Evolutionary conservation across 495 filamentous ascomycete genomes (phyloP).

Genomic region (Penicillium goetzii): DNA sequence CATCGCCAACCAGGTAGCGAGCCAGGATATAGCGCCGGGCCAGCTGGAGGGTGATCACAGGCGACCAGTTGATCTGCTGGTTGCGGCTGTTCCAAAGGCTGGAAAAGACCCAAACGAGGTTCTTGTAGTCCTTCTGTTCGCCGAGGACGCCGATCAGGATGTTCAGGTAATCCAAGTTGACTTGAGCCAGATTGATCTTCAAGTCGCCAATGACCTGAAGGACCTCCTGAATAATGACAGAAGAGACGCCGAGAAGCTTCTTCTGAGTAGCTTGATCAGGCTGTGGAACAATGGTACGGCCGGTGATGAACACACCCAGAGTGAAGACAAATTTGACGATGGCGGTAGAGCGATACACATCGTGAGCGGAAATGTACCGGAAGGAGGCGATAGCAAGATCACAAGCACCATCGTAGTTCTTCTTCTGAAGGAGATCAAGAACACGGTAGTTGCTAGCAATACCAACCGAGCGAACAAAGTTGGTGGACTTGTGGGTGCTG

Average conservation of each 20-base stretch:
- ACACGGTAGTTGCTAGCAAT: slow-evolving; percentile 42
- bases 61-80: slow-evolving; percentile 26
- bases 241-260: slow-evolving; percentile 29
- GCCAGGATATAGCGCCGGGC: slow-evolving; percentile 45
- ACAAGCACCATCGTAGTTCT: slow-evolving; percentile 33
- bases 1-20: slow-evolving; percentile 40
- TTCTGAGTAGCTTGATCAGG: slow-evolving; percentile 25
- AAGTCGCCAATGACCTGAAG: slow-evolving; percentile 31
- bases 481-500: slow-evolving; percentile 34
- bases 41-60: slow-evolving; percentile 37
- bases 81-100: slow-evolving; percentile 43
- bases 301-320: slow-evolving; percentile 34
- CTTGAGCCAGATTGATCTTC: slow-evolving; percentile 35
- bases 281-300: slow-evolving; percentile 24
- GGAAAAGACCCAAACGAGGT: slow-evolving; percentile 40
- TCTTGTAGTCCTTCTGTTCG: slow-evolving; percentile 44
- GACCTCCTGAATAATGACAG: slow-evolving; percentile 30
- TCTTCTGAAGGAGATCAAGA: slow-evolving; percentile 29
- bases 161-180: slow-evolving; percentile 39
- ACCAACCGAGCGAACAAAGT: slow-evolving; percentile 43
- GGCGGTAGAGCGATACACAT: slow-evolving; percentile 27
- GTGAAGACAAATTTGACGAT: slow-evolving; percentile 39
- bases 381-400: slow-evolving; percentile 40
- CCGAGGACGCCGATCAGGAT: slow-evolving; percentile 40
- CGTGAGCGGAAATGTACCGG: slow-evolving; percentile 37